Base-by-base conservation (phyloP, 495 filamentous ascomycete genomes). In the Aspergillus funiculosus region DNA sequence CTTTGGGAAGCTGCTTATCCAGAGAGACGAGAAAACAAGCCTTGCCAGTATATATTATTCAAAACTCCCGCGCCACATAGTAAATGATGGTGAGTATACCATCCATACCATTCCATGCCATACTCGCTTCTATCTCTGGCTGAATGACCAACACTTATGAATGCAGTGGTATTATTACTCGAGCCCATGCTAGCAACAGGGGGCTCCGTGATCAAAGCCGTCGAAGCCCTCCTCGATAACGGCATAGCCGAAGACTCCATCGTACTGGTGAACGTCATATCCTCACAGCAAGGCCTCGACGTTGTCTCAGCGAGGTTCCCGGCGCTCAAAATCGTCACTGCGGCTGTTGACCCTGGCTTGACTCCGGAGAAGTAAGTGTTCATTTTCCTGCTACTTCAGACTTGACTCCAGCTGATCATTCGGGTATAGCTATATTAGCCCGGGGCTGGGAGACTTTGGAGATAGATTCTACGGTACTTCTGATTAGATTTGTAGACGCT, bases 161-260 rank as follows among this genome's bases (percentile, higher is more conserved):
- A 3, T 6, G 8, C 17, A 58, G 51, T 46, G 0, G 48, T 58
- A 7, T 26, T 58, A 26, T 21, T 58, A n/a, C 46, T 58, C 3
- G 56, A 58, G 13, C 56, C 56, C 0, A 58, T 58, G 56, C 43
- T 58, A 6, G 56, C 56, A 13, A 58, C 56, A 0, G 56, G 53
- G 3, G 56, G 56, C 6, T 58, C 56, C 6, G 45, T 48, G 13
- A 35, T 43, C 9, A 54, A 47, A 22, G 56, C 56, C 9, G 42
- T 58, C 11, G 41, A 55, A 14, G 37, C 31, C 1, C 45, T 58
- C 5, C 49, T 18, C 2, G 31, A 34, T 1, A 22, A 37, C 10
- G 52, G 45, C 7, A 52, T 58, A 3, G 14, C 48, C 1, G 52
- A 58, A 26, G 56, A 52, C 2, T 37, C 35, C 8, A 58, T 58